These are phyloP conservation scores for Venturia carpophila DNA, from an alignment of 2,329 filamentous ascomycete species.

Conservation along the genomic window DNA sequence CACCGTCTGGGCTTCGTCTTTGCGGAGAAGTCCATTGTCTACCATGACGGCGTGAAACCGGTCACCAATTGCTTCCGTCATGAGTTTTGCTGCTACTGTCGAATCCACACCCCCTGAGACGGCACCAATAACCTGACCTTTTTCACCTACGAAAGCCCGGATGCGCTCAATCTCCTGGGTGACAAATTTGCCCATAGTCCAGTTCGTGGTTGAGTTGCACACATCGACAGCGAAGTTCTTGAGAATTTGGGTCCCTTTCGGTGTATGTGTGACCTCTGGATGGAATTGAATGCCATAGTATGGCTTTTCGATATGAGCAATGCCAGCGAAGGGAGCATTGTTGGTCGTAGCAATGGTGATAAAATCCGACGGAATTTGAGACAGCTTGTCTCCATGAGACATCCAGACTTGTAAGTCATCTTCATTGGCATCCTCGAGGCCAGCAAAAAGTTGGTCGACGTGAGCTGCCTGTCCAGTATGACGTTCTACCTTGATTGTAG, in stretches of 20 bases:
- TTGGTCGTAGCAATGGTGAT: conserved; percentile 63
- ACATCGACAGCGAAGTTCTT: conserved; percentile 80
- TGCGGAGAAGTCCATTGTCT: conserved; percentile 77
- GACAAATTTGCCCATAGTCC: conserved; percentile 80
- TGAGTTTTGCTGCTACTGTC: conserved; percentile 78
- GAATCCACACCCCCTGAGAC: conserved; percentile 81
- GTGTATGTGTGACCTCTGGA: conserved; percentile 72
- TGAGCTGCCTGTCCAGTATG: conserved; percentile 50
- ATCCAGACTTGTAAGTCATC: conserved; percentile 70
- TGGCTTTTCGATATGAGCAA: conserved; percentile 61
- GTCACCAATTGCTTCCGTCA: conserved; percentile 78
- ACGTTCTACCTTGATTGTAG: conserved; percentile 54
- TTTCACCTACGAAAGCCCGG: conserved; percentile 69
- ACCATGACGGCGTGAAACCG: conserved; percentile 80
- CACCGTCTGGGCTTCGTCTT: conserved; percentile 77
- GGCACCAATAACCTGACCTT: conserved; percentile 72
- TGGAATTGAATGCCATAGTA: conserved; percentile 85
- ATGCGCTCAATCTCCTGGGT: conserved; percentile 76
- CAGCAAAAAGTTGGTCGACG: conserved; percentile 71
- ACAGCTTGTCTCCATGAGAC: conserved; percentile 84
- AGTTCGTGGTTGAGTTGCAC: conserved; percentile 67
- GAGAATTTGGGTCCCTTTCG: conserved; percentile 61
- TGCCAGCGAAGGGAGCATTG: conserved; percentile 74
- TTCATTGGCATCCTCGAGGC: conserved; percentile 63
- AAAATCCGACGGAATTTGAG: conserved; percentile 64